phyloP scores from a whole-genome alignment of 2,329 filamentous ascomycete genomes.

The Niveomyces coronatus region DNA sequence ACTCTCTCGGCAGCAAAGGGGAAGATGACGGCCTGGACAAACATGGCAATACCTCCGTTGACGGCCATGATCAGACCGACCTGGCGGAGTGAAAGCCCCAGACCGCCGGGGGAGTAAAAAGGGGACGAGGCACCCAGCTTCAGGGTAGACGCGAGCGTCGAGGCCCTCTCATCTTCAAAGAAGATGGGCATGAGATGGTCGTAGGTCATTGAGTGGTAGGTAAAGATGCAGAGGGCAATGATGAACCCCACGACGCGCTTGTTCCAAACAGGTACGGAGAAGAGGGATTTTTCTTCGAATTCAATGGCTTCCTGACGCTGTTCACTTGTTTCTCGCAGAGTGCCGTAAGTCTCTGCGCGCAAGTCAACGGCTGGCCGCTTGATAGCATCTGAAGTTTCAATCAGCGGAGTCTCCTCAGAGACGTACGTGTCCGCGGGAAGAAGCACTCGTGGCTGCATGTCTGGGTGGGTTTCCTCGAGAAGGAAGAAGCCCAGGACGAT shows the following conservation, averaged over 20 bases:
- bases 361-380: conserved; percentile 64
- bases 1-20: conserved; percentile 47
- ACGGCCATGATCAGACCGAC: conserved; percentile 53
- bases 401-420: conserved; percentile 61
- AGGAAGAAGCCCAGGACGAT: conserved; percentile 72
- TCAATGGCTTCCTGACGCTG: conserved; percentile 34
- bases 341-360: conserved; percentile 70
- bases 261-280: conserved; percentile 35
- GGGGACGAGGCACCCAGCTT: conserved; percentile 25
- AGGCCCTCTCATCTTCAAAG: conserved; percentile 62
- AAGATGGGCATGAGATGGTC: conserved; percentile 90
- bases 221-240: conserved; percentile 78
- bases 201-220: conserved; percentile 91
- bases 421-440: conserved; percentile 39
- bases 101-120: conserved; percentile 49
- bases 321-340: conserved; percentile 41
- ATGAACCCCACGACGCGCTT: conserved; percentile 64
- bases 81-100: conserved; percentile 51
- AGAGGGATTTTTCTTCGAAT: conserved; percentile 24
- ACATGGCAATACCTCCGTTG: conserved; percentile 47
- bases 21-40: conserved; percentile 51
- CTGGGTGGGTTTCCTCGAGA: conserved; percentile 81
- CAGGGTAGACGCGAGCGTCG: conserved; percentile 25
- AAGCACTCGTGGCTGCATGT: conserved; percentile 51
- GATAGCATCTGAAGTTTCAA: conserved; percentile 64